phyloP scores from a whole-genome alignment of 805 yeast species.

The Wickerhamomyces mucosus region DNA sequence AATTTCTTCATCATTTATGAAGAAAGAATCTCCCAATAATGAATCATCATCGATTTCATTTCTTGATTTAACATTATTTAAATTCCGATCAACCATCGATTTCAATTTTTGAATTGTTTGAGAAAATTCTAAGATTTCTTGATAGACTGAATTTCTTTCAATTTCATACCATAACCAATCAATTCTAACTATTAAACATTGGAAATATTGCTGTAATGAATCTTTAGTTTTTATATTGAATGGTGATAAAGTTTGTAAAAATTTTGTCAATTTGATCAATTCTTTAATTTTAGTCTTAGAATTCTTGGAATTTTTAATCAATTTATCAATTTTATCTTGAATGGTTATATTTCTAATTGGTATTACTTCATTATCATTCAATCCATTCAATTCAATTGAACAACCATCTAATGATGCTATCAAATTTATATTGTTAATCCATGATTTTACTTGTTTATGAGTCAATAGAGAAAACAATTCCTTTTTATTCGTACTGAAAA shows the following conservation, averaged over 20 bases:
- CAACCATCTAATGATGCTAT: conserved; percentile 38
- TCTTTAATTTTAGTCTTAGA: conserved; percentile 29
- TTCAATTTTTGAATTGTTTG: too few relatives aligned
- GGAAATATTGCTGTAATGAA: conserved; percentile 32
- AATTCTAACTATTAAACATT: conserved; percentile 38
- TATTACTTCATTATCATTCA: conserved; percentile 14
- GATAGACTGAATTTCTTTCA: conserved; percentile 33
- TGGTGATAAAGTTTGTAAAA: conserved; percentile 43
- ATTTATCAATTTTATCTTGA: conserved; percentile 25
- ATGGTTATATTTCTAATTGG: conserved; percentile 19
- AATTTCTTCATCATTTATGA: conserved; percentile 10
- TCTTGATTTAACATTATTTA: too few relatives aligned
- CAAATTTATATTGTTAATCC: conserved; percentile 50
- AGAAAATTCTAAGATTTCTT: conserved; percentile 26
- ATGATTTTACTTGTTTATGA: conserved; percentile 39
- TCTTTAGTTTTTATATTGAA: conserved; percentile 44
- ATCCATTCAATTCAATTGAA: conserved; percentile 12
- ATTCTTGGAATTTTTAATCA: conserved; percentile 25
- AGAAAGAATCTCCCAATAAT: conserved; percentile 17
- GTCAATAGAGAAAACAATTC: conserved; percentile 32
- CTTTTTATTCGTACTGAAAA: conserved; percentile 32
- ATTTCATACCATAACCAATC: conserved; percentile 52
- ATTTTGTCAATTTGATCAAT: conserved; percentile 25
- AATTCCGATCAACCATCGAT: too few relatives aligned
- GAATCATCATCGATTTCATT: conserved; percentile 15